phyloP scores from a whole-genome alignment of 495 filamentous ascomycete species.

The Talaromyces thailandensis region DNA sequence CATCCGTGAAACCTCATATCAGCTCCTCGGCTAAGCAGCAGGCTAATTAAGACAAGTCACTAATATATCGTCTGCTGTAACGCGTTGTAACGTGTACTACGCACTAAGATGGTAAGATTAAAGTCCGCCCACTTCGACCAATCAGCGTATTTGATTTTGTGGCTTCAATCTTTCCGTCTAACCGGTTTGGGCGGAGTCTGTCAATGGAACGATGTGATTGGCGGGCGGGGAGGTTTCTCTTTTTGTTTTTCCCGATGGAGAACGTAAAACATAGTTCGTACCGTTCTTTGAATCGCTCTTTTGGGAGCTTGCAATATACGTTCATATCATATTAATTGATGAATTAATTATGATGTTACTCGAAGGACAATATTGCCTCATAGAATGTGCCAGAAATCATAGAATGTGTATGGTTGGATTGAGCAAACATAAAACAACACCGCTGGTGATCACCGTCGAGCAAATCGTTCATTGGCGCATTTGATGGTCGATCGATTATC shows the following conservation, averaged over 20 bases:
- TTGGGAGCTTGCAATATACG: neutral
- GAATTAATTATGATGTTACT: neutral
- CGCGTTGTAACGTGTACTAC: neutral
- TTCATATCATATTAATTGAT: neutral
- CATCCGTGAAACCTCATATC: neutral
- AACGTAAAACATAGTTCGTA: neutral
- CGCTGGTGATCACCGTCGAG: neutral
- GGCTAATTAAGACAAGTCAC: too few species aligned
- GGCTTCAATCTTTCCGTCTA: neutral
- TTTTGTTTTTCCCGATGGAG: neutral
- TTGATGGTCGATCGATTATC: neutral
- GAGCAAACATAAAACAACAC: neutral
- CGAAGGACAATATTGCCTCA: neutral
- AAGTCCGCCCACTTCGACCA: neutral
- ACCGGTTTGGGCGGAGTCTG: neutral
- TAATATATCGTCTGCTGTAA: neutral
- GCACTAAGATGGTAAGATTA: neutral
- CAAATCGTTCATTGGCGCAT: neutral
- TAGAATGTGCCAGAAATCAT: neutral
- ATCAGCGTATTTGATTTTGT: neutral
- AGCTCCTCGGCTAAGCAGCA: neutral
- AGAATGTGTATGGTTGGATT: neutral
- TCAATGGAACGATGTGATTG: neutral
- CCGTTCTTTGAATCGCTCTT: neutral
- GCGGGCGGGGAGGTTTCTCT: neutral